Conservation (phyloP, 805 yeast species). For the Hanseniaspora pseudoguilliermondii region DNA sequence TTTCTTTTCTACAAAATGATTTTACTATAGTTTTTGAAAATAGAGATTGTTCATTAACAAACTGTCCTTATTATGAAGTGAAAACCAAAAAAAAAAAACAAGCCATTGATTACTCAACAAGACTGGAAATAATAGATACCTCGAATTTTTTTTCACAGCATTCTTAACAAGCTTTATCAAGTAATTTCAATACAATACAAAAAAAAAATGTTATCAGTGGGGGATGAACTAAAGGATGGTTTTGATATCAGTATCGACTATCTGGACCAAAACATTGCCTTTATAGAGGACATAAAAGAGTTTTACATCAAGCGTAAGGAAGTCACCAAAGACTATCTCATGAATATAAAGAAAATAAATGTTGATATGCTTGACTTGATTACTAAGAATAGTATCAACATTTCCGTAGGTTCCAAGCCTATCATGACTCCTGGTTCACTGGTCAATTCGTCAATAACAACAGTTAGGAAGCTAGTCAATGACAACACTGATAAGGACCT, state of each 20-base stretch:
- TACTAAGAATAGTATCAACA: conserved; percentile 48
- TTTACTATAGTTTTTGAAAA: no score
- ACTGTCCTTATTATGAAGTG: no score
- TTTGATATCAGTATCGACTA: conserved; percentile 68
- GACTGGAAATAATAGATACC: no score
- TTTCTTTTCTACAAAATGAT: no score
- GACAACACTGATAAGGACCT: background rate
- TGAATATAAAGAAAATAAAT: conserved; percentile 49
- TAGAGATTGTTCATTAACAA: no score
- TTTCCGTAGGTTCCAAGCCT: conserved; percentile 87
- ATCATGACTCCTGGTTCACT: conserved; percentile 87
- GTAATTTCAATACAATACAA: background rate
- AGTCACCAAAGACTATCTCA: conserved; percentile 73
- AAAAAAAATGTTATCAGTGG: conserved; percentile 31
- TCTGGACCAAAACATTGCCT: conserved; percentile 59
- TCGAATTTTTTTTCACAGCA: no score
- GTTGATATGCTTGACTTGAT: conserved; percentile 63
- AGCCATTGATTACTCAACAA: no score
- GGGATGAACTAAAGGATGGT: conserved; percentile 68
- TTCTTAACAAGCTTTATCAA: no score
- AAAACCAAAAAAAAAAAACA: no score
- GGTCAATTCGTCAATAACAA: conserved; percentile 31
- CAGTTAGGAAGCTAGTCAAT: conserved; percentile 6
- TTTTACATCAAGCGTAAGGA: conserved; percentile 74
- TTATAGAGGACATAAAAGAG: conserved; percentile 65